Conservation (phyloP, 805 yeast species). For the Kazachstania kunashirensis region DNA sequence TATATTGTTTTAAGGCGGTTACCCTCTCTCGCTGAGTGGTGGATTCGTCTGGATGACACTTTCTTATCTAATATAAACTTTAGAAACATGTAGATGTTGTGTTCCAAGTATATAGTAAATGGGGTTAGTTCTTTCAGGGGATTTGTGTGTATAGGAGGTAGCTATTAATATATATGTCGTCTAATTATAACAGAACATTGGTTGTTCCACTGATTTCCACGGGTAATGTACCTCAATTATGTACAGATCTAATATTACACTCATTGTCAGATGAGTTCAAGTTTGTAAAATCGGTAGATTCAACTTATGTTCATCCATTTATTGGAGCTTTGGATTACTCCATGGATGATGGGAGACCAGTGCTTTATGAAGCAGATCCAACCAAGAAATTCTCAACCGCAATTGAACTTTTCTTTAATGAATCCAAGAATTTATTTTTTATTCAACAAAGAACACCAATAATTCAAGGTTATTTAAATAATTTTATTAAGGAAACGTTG, state of each 20-base stretch:
- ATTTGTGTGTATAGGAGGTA: too few relatives aligned
- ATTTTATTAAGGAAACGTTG: slow-evolving; percentile 43
- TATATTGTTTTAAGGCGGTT: too few relatives aligned
- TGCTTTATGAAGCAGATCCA: slow-evolving; percentile 8
- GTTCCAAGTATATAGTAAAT: too few relatives aligned
- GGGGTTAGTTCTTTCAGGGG: too few relatives aligned
- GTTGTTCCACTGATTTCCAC: slow-evolving; percentile 73
- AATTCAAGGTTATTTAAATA: slow-evolving; percentile 48
- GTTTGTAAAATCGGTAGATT: slow-evolving; percentile 49
- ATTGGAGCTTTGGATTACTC: slow-evolving; percentile 64
- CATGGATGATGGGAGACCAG: slow-evolving; percentile 9
- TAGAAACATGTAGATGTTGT: too few relatives aligned
- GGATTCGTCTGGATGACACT: too few relatives aligned
- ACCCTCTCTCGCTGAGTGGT: too few relatives aligned
- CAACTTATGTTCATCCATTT: slow-evolving; percentile 64
- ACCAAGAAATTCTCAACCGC: slow-evolving; percentile 41
- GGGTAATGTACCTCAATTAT: slow-evolving; percentile 84
- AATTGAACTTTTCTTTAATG: slow-evolving; percentile 51
- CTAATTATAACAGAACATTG: background rate
- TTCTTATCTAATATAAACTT: too few relatives aligned
- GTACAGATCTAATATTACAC: slow-evolving; percentile 63
- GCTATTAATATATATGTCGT: too few relatives aligned
- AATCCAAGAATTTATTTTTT: slow-evolving; percentile 37
- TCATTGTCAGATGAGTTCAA: slow-evolving; percentile 30
- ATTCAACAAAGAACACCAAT: slow-evolving; percentile 80